phyloP scores from a whole-genome alignment of 768 basidiomycete genomes.

The Panellus pusillus region DNA sequence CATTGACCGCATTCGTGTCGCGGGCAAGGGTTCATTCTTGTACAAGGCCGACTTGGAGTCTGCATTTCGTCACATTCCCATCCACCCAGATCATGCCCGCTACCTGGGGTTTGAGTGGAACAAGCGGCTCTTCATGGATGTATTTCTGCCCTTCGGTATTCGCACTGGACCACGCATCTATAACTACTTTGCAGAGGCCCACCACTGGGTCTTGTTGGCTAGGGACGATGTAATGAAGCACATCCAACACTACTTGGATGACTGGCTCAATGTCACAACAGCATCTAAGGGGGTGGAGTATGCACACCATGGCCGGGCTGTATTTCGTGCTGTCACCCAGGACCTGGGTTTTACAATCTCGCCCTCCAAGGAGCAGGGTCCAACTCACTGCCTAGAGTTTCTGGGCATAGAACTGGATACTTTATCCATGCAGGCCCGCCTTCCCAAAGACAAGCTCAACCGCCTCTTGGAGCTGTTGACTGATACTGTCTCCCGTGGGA shows the following conservation, averaged over 20 bases:
- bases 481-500: neutral
- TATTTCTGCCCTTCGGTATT: constrained; percentile 25
- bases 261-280: constrained; percentile 19
- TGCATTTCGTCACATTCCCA: neutral
- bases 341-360: constrained; percentile 22
- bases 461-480: constrained; percentile 17
- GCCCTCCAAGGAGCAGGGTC: constrained; percentile 17
- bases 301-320: neutral
- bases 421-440: constrained; percentile 21
- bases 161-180: constrained; percentile 27
- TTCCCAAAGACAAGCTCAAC: constrained; percentile 18
- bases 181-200: constrained; percentile 27
- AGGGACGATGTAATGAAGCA: constrained; percentile 1
- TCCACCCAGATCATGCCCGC: neutral
- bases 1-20: constrained; percentile 4
- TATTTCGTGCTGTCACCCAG: constrained; percentile 4
- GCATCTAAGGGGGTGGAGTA: neutral
- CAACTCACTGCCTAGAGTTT: constrained; percentile 18
- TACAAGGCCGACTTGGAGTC: constrained; percentile 25
- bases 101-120: constrained; percentile 24
- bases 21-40: constrained; percentile 10
- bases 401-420: constrained; percentile 23
- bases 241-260: constrained; percentile 23
- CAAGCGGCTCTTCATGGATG: constrained; percentile 14
- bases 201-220: constrained; percentile 25